Evolutionary conservation across 768 basidiomycete genomes (phyloP), one percentile per base, ranked within the genome.

Genomic region (Suillus luteus): DNA sequence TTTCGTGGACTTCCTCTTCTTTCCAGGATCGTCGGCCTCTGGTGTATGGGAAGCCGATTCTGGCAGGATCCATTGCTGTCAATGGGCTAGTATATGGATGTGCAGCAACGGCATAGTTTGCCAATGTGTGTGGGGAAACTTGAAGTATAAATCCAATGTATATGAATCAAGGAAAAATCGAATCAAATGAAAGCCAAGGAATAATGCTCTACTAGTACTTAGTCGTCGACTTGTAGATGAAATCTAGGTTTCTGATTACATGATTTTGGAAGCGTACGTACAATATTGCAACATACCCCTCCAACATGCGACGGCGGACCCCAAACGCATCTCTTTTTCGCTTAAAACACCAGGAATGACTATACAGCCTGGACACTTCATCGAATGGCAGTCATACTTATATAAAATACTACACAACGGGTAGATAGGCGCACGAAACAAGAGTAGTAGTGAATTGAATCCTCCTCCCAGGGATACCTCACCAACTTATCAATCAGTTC

Each of bases 1-100:
- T 77, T 91, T 92, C 12, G 85, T 71, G 35, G 70, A 66, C 64
- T 80, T 80, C 69, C 77, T 78, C 75, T 80, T 83, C 72, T 76
- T 79, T 46, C 65, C 66, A 22, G 24, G 2, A 7, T 74, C 72
- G 37, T 76, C 70, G 33, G 76, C 79, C n/a, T n/a, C n/a, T n/a
- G n/a, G n/a, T n/a, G n/a, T 46, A 38, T 51, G 46, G 4, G 22
- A 10, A 24, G 22, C 11, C n/a, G 67, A 68, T 52, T 76, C 74
- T 33, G 10, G 54, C 2, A 40, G 52, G 43, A 41, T 57, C 61
- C 41, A 69, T 70, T 9, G 70, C 54, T 3, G 27, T 27, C 27
- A 27, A 27, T 27, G 71, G 60, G 6, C 71, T 67, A 5, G 69
- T 62, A 41, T 76, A 73, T 31, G 72, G 64, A 68, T 76, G 71